phyloP scores from a whole-genome alignment of 306 rosid species.

The Dryas octopetala region DNA sequence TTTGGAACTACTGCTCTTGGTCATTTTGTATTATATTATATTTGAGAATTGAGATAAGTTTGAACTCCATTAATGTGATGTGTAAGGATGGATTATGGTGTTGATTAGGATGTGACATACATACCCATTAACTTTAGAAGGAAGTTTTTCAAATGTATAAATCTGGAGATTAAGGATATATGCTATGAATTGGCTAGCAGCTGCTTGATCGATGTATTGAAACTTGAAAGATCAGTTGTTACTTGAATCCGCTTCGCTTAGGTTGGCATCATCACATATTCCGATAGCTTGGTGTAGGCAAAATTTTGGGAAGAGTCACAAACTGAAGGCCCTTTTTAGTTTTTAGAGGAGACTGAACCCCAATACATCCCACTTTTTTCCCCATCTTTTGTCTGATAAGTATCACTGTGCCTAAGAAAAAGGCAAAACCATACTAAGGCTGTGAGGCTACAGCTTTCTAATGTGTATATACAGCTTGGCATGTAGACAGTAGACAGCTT shows the following conservation, averaged over 20 bases:
- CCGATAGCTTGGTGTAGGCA: slow-evolving; percentile 5
- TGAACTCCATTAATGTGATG: not conserved
- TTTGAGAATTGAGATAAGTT: not conserved
- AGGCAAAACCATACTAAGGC: not conserved
- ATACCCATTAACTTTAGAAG: not conserved
- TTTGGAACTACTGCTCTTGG: not conserved
- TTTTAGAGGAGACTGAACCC: slow-evolving; percentile 6
- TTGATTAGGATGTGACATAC: not conserved
- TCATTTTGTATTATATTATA: not conserved
- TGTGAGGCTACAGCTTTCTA: not conserved
- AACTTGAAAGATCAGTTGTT: slow-evolving; percentile 10
- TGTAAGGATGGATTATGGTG: not conserved
- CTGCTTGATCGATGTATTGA: slow-evolving; percentile 12
- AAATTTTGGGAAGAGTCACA: not conserved
- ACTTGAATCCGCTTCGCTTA: not conserved
- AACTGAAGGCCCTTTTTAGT: not conserved
- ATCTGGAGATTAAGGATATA: not conserved
- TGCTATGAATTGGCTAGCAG: not conserved
- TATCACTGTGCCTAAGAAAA: not conserved
- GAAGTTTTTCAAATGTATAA: not conserved
- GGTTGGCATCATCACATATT: slow-evolving; percentile 5
- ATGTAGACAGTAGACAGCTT: not conserved
- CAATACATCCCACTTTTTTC: not conserved
- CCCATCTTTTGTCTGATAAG: not conserved
- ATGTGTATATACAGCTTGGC: not conserved